Base-by-base conservation (phyloP, 345 rosid genomes). In the Ceriops zippeliana region DNA sequence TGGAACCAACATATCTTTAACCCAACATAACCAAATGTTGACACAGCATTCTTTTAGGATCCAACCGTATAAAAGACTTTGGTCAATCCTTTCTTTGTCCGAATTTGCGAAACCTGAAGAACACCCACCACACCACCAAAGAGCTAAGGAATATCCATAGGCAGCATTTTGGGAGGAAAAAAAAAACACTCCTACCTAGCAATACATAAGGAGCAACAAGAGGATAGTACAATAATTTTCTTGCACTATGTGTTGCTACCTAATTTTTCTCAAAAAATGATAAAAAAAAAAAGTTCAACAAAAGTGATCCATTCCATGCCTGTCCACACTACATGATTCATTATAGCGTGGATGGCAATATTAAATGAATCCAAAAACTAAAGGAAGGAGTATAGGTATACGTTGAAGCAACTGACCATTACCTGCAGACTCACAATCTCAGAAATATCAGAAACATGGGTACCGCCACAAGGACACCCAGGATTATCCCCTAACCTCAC, bases 401-500 rank as follows among this genome's bases (percentile, higher is more conserved):
- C 9, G 17, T 66, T 27, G 1, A 62, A 66, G 63, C 70, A 62
- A 68, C 13, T 34, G 63, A 58, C 15, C 7, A 26, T 69, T 82
- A 87, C 96, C 90, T 87, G 89, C 80, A 92, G 52, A 75, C 85
- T 83, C 52, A 62, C 54, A 75, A 92, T 86, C 73, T 92, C 96
- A 42, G 90, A 85, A 62, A 90, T 74, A 73, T 87, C 89, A 66
- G 83, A 63, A 66, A 92, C 93, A 84, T 90, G 98, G 26, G 98
- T 92, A 17, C 96, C 96, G 32, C 98, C 96, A 74, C 96, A 92
- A 2, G 98, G 95, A 76, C 96, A 83, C 11, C 96, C 90, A n/a
- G 81, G 81, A 75, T 58, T 76, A 77, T 79, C 78, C 51, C 96
- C 96, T 71, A 92, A 58, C 77, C 73, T 85, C 76, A 87, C 75